Conservation (phyloP, 2,329 filamentous ascomycete genomes). For the Xylariales sp. region DNA sequence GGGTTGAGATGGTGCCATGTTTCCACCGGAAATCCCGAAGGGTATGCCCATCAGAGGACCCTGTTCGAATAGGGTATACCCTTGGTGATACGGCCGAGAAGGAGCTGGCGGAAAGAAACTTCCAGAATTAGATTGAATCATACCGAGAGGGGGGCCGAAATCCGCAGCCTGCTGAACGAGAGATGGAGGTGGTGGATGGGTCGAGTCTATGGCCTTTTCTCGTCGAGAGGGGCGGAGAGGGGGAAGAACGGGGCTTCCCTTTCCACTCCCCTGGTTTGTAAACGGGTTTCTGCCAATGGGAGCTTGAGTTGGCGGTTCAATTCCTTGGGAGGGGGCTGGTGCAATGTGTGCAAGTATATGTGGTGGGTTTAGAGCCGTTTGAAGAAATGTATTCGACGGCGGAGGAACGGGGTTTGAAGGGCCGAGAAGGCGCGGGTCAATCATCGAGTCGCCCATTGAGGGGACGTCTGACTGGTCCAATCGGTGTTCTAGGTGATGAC, state of each 20-base stretch:
- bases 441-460: conserved; percentile 42
- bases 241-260: conserved; percentile 52
- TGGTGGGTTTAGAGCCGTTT: conserved; percentile 53
- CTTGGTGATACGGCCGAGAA: conserved; percentile 52
- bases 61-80: conserved; percentile 50
- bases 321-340: conserved; percentile 43
- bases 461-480: conserved; percentile 30
- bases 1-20: conserved; percentile 37
- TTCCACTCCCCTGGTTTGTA: conserved; percentile 45
- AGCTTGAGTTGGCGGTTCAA: conserved; percentile 38
- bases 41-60: conserved; percentile 43
- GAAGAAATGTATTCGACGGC: conserved; percentile 51
- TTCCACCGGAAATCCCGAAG: conserved; percentile 39
- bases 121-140: conserved; percentile 52
- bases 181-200: conserved; percentile 39
- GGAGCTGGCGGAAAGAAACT: conserved; percentile 52
- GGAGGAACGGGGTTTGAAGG: conserved; percentile 37
- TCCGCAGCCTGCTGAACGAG: conserved; percentile 44
- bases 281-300: conserved; percentile 50
- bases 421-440: conserved; percentile 47
- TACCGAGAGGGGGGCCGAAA: conserved; percentile 44
- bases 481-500: conserved; percentile 30
- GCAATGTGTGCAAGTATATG: conserved; percentile 47
- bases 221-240: conserved; percentile 51
- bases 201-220: conserved; percentile 42